Evolutionary conservation across 768 basidiomycete species (phyloP).

Genomic region (Cystobasidium ongulense): DNA sequence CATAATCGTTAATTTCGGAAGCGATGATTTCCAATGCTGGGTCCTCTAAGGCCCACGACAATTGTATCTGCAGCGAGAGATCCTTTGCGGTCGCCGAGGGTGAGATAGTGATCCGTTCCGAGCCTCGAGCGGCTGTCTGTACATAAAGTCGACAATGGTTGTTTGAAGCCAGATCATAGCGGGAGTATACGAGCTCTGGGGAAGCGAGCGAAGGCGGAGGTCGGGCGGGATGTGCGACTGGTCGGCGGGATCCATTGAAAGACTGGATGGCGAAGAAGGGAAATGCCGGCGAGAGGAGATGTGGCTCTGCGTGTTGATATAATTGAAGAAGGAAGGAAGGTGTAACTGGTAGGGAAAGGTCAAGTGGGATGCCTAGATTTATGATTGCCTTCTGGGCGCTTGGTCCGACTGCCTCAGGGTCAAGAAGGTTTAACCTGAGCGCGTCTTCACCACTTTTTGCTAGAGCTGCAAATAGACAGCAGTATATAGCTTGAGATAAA

Average conservation of each 20-base stretch:
- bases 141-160: background rate
- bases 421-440: background rate
- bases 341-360: background rate
- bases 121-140: background rate
- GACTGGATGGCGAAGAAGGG: background rate
- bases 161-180: background rate
- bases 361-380: background rate
- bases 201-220: background rate
- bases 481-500: background rate
- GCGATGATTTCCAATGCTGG: background rate
- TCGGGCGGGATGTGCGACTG: background rate
- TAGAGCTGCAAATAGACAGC: slow-evolving; percentile 15
- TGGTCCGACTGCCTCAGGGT: background rate
- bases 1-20: background rate
- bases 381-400: background rate
- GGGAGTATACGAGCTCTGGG: background rate
- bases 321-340: slow-evolving; percentile 1
- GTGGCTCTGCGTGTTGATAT: background rate
- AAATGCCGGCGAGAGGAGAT: background rate
- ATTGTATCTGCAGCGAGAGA: background rate
- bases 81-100: background rate
- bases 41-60: background rate
- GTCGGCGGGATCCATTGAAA: background rate
- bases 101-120: background rate
- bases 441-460: background rate